Evolutionary conservation across 2,329 filamentous ascomycete species (phyloP).

Genomic region (Penicillium sp.): DNA sequence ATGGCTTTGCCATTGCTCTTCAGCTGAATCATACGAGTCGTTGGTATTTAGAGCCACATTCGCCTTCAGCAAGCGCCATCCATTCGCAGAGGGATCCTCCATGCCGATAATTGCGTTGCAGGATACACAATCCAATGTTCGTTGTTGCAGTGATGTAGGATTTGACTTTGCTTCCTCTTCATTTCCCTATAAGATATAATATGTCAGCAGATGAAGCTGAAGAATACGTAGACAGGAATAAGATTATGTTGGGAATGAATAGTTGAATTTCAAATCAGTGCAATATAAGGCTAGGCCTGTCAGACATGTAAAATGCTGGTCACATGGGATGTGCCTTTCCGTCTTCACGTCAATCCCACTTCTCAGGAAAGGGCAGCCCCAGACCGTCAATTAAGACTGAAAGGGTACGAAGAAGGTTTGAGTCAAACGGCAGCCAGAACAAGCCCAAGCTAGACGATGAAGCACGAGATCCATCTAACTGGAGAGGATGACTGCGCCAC

Average conservation of each 20-base stretch:
- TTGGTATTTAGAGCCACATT: slow-evolving; percentile 32
- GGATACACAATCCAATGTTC: slow-evolving; percentile 29
- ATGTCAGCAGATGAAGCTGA: slow-evolving; percentile 14
- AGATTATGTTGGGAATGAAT: not conserved
- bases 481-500: slow-evolving; percentile 36
- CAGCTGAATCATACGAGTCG: slow-evolving; percentile 30
- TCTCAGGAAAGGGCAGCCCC: slow-evolving; percentile 18
- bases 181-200: slow-evolving; percentile 14
- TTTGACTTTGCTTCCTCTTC: slow-evolving; percentile 33
- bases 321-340: slow-evolving; percentile 35
- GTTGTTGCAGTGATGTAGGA: slow-evolving; percentile 22
- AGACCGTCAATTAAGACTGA: slow-evolving; percentile 13
- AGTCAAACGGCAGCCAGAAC: not conserved
- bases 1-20: slow-evolving; percentile 29
- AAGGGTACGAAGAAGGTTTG: slow-evolving; percentile 8
- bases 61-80: slow-evolving; percentile 54
- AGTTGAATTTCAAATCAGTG: not conserved
- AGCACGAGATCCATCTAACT: slow-evolving; percentile 37
- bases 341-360: slow-evolving; percentile 35
- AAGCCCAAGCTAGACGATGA: slow-evolving; percentile 15
- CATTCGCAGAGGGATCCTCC: slow-evolving; percentile 43
- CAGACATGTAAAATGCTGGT: not conserved
- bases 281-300: not conserved
- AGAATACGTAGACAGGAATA: not conserved
- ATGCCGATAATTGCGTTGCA: slow-evolving; percentile 36